Evolutionary conservation across 805 yeast species (phyloP).

Genomic region (Saccharomycopsis schoenii): DNA sequence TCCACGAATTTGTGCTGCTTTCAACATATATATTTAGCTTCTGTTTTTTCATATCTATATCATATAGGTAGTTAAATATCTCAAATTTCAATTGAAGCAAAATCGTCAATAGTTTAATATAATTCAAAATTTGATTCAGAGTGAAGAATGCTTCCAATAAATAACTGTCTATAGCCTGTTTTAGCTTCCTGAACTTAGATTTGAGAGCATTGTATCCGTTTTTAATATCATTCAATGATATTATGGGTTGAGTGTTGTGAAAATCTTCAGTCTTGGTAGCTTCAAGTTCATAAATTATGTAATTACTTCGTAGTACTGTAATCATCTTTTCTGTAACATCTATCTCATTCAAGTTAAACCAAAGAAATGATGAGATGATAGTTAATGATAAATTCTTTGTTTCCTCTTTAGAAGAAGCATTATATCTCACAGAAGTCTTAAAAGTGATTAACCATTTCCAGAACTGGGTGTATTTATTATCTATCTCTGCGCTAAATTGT

Average conservation of each 20-base stretch:
- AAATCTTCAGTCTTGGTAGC: background rate
- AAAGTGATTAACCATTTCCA: conserved; percentile 14
- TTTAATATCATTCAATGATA: background rate
- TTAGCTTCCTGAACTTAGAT: conserved; percentile 1
- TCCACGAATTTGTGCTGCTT: background rate
- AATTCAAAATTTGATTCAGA: background rate
- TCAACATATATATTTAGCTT: background rate
- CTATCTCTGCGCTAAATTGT: background rate
- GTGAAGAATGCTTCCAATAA: conserved; percentile 9
- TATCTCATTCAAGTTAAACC: conserved; percentile 2
- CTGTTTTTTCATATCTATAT: background rate
- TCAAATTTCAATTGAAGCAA: conserved; percentile 8
- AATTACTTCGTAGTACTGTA: background rate
- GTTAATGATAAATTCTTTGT: background rate
- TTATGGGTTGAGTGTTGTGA: background rate
- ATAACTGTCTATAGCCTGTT: conserved; percentile 5
- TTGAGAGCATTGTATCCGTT: background rate
- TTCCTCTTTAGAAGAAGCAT: background rate
- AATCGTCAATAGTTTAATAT: conserved; percentile 4
- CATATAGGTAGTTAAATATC: background rate
- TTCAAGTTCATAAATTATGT: background rate
- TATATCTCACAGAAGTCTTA: background rate
- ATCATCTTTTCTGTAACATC: conserved; percentile 3
- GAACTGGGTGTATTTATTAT: conserved; percentile 7
- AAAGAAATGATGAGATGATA: conserved; percentile 5